Evolutionary conservation across 75 land plant genomes (phyloP).

Genomic region (Azolla pinnata): DNA sequence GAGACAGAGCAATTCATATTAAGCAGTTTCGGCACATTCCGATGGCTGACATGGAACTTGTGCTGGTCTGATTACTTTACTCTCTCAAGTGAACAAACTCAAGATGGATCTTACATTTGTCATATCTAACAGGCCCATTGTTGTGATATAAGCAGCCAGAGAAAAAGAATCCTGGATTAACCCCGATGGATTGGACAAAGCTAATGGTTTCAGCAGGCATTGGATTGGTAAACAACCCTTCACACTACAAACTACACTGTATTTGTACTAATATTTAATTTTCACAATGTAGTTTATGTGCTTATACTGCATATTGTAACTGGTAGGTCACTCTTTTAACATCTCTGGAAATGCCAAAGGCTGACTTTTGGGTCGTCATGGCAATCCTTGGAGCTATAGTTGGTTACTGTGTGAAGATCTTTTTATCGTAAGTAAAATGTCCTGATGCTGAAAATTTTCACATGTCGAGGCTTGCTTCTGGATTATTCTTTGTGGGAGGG

Average conservation of each 20-base stretch:
- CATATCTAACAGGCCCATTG: too few relatives aligned
- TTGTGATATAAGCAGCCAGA: too few relatives aligned
- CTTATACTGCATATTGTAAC: too few relatives aligned
- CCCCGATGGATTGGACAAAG: slow-evolving; percentile 97
- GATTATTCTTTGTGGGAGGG: neutral
- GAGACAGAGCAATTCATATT: slow-evolving; percentile 59
- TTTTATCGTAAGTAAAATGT: slow-evolving; percentile 58
- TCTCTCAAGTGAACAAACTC: slow-evolving; percentile 78
- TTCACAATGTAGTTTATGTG: too few relatives aligned
- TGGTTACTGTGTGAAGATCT: slow-evolving; percentile 86
- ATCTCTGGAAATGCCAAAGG: slow-evolving; percentile 64
- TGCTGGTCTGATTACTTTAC: slow-evolving; percentile 63
- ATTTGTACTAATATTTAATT: slow-evolving; percentile 1
- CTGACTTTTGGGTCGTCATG: slow-evolving; percentile 71
- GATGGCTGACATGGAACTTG: slow-evolving; percentile 98
- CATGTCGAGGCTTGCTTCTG: neutral
- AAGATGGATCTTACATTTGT: slow-evolving; percentile 94
- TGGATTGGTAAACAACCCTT: slow-evolving; percentile 92
- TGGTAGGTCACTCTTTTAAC: slow-evolving; percentile 65
- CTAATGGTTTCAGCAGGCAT: slow-evolving; percentile 59
- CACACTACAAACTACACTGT: too few relatives aligned
- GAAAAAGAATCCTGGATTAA: slow-evolving; percentile 92
- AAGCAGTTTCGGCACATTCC: slow-evolving; percentile 93
- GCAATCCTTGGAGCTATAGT: slow-evolving; percentile 62
- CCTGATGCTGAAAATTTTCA: neutral